Base-by-base conservation (phyloP, 176 grass and related monocot species). In the Olyra latifolia region DNA sequence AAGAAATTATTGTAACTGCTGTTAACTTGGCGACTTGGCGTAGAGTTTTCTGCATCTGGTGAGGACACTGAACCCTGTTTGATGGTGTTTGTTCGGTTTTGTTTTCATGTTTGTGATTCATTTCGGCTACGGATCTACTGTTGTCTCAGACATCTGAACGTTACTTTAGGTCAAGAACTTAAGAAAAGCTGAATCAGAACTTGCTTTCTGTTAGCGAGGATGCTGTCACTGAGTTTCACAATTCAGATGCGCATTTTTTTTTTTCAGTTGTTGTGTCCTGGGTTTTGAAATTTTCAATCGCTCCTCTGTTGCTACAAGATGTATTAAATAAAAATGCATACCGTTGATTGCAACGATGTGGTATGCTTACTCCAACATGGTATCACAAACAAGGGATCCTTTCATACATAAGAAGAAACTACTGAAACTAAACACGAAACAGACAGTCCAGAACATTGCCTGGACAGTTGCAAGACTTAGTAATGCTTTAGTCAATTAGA, bases 391-490 rank as follows among this genome's bases (percentile, higher is more conserved):
- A 23, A 5, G 39, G 41, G 50, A 49, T 27, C 14, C 65, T 40
- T 57, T 28, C 15, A 54, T 69, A 66, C 1, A 82, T 59, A 44
- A 8, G 40, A 71, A 66, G 15, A 53, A 60, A 42, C 44, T 69
- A 79, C 70, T 17, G 52, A 44, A 54, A 32, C 50, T 41, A 39
- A 47, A 20, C 20, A 68, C 40, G 45, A 82, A 30, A 54, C 62
- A 11, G 25, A 35, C 40, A 78, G 72, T 30, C 52, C 55, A 29
- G 48, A 52, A 63, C 15, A 63, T 67, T 67, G 55, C 27, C 10
- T 61, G 35, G 56, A 45, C 54, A 42, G 57, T 66, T 61, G 32
- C 59, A 78, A 49, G 32, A 56, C 52, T 42, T 42, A 45, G 73
- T 57, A 23, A 69, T 23, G 45, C 54, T 77, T 72, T 41, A 24